Evolutionary conservation across 2,329 filamentous ascomycete species (phyloP).

Genomic region (Fusarium bulbicola): DNA sequence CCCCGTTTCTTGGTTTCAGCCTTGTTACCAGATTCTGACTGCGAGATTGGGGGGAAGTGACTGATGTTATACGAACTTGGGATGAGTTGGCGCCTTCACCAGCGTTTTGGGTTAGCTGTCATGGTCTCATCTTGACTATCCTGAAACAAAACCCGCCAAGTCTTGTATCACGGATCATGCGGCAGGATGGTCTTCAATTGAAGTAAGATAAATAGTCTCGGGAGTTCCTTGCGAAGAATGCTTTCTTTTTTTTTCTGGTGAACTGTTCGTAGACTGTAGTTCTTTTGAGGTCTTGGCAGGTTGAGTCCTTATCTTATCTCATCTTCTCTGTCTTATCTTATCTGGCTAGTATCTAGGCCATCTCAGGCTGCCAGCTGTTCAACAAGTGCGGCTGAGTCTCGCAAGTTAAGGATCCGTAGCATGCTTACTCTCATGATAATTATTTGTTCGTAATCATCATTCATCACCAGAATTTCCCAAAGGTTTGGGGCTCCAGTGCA

Average conservation of each 20-base stretch:
- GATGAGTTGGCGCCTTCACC: conserved; percentile 5
- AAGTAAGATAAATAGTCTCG: conserved; percentile 6
- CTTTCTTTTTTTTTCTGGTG: neutral
- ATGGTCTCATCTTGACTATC: conserved; percentile 15
- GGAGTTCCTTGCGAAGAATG: neutral
- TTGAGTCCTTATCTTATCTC: neutral
- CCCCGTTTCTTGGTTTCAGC: conserved; percentile 25
- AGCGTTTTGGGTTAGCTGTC: conserved; percentile 19
- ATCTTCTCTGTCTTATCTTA: accelerated
- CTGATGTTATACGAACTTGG: neutral
- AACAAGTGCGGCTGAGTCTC: neutral
- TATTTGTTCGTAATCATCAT: accelerated
- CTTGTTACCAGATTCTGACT: neutral
- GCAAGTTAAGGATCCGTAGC: neutral
- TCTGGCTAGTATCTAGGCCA: neutral
- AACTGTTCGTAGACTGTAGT: neutral
- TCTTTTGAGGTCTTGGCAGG: neutral
- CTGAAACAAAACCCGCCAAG: conserved; percentile 16
- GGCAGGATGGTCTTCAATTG: neutral
- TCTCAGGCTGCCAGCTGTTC: too few species aligned
- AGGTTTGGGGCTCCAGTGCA: accelerated
- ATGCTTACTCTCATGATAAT: neutral
- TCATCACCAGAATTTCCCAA: accelerated
- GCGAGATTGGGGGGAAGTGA: neutral
- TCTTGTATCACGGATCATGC: neutral